Conservation (phyloP, 768 basidiomycete species). For the Russula olivacea region DNA sequence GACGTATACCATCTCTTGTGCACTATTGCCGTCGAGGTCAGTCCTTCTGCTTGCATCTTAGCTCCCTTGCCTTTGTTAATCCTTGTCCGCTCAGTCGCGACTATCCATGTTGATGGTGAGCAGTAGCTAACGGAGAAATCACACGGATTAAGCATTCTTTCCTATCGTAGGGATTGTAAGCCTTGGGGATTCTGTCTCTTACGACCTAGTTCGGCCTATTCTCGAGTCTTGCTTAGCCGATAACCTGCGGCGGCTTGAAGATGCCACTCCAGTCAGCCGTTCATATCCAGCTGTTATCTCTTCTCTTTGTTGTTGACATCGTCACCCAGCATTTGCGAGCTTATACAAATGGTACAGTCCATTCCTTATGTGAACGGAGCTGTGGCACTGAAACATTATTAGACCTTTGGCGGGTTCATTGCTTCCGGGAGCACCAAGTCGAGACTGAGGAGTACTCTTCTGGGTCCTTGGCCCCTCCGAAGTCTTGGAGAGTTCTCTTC, state of each 20-base stretch:
- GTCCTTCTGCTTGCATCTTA: constrained; percentile 26
- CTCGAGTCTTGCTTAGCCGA: constrained; percentile 68
- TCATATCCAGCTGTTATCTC: not conserved
- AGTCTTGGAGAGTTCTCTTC: constrained; percentile 22
- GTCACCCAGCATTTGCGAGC: constrained; percentile 19
- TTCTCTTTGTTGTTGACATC: constrained; percentile 5
- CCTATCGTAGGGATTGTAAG: constrained; percentile 48
- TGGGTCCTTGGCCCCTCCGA: not conserved
- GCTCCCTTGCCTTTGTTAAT: constrained; percentile 9
- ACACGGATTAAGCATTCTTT: not conserved
- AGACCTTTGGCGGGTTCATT: constrained; percentile 27
- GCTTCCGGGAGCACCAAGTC: constrained; percentile 11
- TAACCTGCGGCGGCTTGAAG: constrained; percentile 62
- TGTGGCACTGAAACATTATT: constrained; percentile 1
- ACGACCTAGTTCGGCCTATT: constrained; percentile 63
- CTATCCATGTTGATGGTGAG: constrained; percentile 56
- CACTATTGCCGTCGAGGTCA: constrained; percentile 68
- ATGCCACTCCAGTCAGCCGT: constrained; percentile 57
- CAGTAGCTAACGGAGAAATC: not conserved
- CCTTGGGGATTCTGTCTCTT: constrained; percentile 58
- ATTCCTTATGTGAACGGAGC: not conserved
- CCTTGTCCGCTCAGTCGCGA: constrained; percentile 42
- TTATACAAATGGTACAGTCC: constrained; percentile 24
- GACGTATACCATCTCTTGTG: constrained; percentile 56
- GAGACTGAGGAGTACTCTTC: constrained; percentile 12